Conservation (phyloP, 257 asterid genomes). For the Scutellaria galericulata region DNA sequence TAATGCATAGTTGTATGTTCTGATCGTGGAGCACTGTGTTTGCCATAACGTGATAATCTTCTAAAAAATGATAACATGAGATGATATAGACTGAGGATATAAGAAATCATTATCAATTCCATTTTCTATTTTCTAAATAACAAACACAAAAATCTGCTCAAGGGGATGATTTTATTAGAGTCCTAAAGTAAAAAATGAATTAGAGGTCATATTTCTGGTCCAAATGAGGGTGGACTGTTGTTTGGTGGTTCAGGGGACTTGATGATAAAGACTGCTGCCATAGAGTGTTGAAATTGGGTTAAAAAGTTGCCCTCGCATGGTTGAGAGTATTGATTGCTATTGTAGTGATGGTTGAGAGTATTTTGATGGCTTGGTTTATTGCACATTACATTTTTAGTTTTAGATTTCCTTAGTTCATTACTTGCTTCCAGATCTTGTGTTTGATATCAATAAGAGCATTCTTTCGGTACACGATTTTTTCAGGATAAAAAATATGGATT, state of each 20-base stretch:
- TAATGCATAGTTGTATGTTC: slow-evolving; percentile 3
- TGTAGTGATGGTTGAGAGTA: neutral
- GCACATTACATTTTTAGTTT: neutral
- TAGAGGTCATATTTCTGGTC: neutral
- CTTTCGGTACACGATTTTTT: slow-evolving; percentile 18
- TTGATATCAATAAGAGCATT: neutral
- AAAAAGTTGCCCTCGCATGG: neutral
- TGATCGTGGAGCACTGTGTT: slow-evolving; percentile 4
- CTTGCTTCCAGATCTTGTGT: neutral
- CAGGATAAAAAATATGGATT: slow-evolving; percentile 26
- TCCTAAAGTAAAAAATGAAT: neutral
- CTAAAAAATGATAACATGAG: neutral
- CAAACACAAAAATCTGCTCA: neutral
- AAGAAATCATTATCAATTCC: slow-evolving; percentile 3
- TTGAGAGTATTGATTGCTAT: slow-evolving; percentile 15
- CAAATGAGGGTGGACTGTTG: neutral
- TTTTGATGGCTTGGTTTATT: slow-evolving; percentile 4
- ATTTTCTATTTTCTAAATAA: neutral
- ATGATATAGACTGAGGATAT: neutral
- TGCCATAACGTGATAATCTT: slow-evolving; percentile 1
- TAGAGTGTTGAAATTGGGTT: slow-evolving; percentile 5
- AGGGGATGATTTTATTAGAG: slow-evolving; percentile 20
- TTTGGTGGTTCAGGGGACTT: neutral
- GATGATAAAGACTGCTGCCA: neutral
- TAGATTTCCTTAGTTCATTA: neutral